These are phyloP conservation scores for Xanthoconium purpureum DNA, from an alignment of 768 basidiomycete species.

Conservation along the genomic window DNA sequence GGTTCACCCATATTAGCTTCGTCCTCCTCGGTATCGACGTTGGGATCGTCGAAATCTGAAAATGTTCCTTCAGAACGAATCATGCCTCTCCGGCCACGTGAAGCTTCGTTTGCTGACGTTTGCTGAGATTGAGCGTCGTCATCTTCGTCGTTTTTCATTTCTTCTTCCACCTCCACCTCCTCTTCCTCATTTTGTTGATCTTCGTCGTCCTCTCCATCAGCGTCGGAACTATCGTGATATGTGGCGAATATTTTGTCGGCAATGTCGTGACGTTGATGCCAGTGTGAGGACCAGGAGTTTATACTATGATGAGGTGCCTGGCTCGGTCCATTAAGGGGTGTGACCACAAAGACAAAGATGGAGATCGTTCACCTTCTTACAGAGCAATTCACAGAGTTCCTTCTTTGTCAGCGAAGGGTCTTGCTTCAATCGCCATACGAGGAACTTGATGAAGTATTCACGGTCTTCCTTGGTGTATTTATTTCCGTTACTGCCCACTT, in stretches of 20 bases:
- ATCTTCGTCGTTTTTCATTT: conserved; percentile 18
- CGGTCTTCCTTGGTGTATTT: conserved; percentile 67
- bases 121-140: conserved; percentile 24
- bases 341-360: background rate
- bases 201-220: conserved; percentile 34
- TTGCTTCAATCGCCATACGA: conserved; percentile 56
- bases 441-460: conserved; percentile 63
- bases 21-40: conserved; percentile 27
- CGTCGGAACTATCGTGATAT: conserved; percentile 31
- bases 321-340: conserved; percentile 9
- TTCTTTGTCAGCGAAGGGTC: conserved; percentile 51
- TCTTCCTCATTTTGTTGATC: conserved; percentile 38
- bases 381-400: conserved; percentile 53
- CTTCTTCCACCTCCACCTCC: conserved; percentile 25
- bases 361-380: conserved; percentile 45
- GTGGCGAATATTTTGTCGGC: conserved; percentile 58
- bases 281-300: conserved; percentile 66
- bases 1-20: conserved; percentile 48
- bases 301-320: conserved; percentile 66
- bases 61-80: conserved; percentile 20
- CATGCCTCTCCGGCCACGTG: conserved; percentile 16
- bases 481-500: conserved; percentile 49
- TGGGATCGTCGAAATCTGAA: conserved; percentile 17
- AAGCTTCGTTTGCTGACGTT: conserved; percentile 17
- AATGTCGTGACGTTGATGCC: conserved; percentile 62